Conservation (phyloP, 164 flowering plant species). For the Nymphaea colorata region DNA sequence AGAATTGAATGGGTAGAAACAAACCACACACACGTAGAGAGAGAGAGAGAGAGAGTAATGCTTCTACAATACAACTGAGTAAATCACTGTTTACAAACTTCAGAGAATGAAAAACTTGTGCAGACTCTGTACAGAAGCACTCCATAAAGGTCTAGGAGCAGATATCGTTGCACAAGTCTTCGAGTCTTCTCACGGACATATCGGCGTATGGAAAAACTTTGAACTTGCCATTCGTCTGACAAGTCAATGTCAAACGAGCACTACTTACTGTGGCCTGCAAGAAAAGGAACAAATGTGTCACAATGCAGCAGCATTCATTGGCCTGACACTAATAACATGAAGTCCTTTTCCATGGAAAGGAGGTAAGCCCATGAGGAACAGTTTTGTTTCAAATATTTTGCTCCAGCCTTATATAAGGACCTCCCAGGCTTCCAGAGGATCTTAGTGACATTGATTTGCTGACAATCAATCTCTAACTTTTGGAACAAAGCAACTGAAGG, state of each 20-base stretch:
- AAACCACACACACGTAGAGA: too few species aligned
- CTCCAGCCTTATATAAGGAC: too few species aligned
- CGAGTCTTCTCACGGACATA: slow-evolving; percentile 39
- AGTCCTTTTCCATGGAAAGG: not conserved
- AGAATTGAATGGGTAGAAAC: too few species aligned
- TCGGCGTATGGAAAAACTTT: slow-evolving; percentile 37
- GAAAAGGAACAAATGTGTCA: not conserved
- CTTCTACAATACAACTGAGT: too few species aligned
- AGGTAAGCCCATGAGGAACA: too few species aligned
- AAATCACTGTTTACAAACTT: too few species aligned
- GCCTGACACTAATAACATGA: not conserved
- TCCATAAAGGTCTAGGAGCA: slow-evolving; percentile 26
- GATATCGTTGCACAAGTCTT: slow-evolving; percentile 56
- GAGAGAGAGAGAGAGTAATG: too few species aligned
- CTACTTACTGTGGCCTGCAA: slow-evolving; percentile 46
- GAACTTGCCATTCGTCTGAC: slow-evolving; percentile 42
- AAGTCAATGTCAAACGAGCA: slow-evolving; percentile 45
- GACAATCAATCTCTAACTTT: too few species aligned
- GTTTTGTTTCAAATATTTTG: too few species aligned
- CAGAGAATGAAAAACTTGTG: too few species aligned
- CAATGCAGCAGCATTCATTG: not conserved
- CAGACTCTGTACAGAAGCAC: not conserved
- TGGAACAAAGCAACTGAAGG: too few species aligned
- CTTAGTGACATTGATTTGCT: not conserved
- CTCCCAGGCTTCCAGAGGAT: not conserved